Evolutionary conservation across 2,329 filamentous ascomycete species (phyloP).

Genomic region (Stagonosporopsis chrysanthemi): DNA sequence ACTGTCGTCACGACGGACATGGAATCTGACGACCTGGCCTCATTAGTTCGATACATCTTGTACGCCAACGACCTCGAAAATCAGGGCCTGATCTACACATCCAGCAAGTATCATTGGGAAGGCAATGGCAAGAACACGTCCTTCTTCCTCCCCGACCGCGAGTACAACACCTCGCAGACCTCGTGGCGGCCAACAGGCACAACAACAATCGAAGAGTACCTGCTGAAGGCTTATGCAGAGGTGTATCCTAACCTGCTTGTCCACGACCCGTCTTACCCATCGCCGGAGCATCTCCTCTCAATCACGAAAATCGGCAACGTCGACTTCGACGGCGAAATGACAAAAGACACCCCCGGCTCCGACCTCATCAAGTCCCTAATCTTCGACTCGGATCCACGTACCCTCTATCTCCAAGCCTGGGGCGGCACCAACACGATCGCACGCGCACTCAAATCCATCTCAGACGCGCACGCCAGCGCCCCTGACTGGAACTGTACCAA

Average conservation of each 20-base stretch:
- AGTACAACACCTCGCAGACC: constrained; percentile 24
- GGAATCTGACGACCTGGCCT: constrained; percentile 23
- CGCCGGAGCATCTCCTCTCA: constrained; percentile 12
- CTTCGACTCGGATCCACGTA: constrained; percentile 19
- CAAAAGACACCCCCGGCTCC: constrained; percentile 19
- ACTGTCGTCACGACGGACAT: constrained; percentile 23
- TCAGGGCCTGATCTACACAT: constrained; percentile 21
- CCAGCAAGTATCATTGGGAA: constrained; percentile 24
- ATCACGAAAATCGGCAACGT: constrained; percentile 20
- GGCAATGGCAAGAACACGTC: constrained; percentile 18
- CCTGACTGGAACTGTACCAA: constrained; percentile 1
- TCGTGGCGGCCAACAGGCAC: constrained; percentile 21
- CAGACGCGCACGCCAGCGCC: constrained; percentile 1
- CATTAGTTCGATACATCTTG: constrained; percentile 20
- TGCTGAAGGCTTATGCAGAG: constrained; percentile 18
- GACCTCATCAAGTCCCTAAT: constrained; percentile 17
- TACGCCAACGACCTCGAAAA: constrained; percentile 24
- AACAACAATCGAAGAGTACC: constrained; percentile 12
- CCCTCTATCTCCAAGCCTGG: constrained; percentile 21
- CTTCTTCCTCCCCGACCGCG: constrained; percentile 19
- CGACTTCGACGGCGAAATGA: constrained; percentile 22
- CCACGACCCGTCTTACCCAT: constrained; percentile 17
- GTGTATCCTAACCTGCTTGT: constrained; percentile 16
- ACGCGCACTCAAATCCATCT: constrained; percentile 20
- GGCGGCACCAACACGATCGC: constrained; percentile 24